These are phyloP conservation scores for Tolypocladium endophyticum DNA, from an alignment of 2,329 filamentous ascomycete species.

Conservation along the genomic window DNA sequence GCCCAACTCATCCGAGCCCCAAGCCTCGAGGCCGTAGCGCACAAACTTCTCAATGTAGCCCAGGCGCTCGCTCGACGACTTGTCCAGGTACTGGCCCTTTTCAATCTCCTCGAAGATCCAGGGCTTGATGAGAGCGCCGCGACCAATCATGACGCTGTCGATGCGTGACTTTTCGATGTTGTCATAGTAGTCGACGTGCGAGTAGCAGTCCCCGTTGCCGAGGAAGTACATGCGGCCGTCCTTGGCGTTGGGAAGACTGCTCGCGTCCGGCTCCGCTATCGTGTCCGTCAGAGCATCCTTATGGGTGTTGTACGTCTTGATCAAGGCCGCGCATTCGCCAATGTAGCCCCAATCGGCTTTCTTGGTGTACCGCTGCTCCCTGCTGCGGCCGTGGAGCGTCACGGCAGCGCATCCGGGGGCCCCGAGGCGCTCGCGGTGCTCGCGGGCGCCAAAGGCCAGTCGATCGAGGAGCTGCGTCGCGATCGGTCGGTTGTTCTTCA, in stretches of 20 bases:
- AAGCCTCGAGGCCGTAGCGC: slow-evolving; percentile 82
- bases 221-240: slow-evolving; percentile 76
- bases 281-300: slow-evolving; percentile 64
- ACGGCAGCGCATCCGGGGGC: slow-evolving; percentile 86
- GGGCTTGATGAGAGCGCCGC: slow-evolving; percentile 91
- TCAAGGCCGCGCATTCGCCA: slow-evolving; percentile 73
- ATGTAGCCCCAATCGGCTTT: slow-evolving; percentile 95
- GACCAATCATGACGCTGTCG: slow-evolving; percentile 94
- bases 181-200: slow-evolving; percentile 75
- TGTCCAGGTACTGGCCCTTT: slow-evolving; percentile 87
- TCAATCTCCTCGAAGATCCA: slow-evolving; percentile 98
- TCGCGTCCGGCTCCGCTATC: slow-evolving; percentile 61
- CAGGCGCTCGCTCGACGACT: slow-evolving; percentile 79
- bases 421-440: slow-evolving; percentile 59
- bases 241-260: slow-evolving; percentile 55
- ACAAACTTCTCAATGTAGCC: slow-evolving; percentile 80
- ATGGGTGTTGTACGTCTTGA: slow-evolving; percentile 68
- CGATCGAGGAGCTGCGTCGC: slow-evolving; percentile 75
- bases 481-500: slow-evolving; percentile 66
- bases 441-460: slow-evolving; percentile 68
- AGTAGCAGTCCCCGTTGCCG: slow-evolving; percentile 95
- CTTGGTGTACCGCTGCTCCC: slow-evolving; percentile 88
- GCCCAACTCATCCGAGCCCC: slow-evolving; percentile 92
- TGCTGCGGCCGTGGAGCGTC: slow-evolving; percentile 84
- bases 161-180: slow-evolving; percentile 70